Conservation (phyloP, 257 asterid genomes). For the Nicotiana attenuata region DNA sequence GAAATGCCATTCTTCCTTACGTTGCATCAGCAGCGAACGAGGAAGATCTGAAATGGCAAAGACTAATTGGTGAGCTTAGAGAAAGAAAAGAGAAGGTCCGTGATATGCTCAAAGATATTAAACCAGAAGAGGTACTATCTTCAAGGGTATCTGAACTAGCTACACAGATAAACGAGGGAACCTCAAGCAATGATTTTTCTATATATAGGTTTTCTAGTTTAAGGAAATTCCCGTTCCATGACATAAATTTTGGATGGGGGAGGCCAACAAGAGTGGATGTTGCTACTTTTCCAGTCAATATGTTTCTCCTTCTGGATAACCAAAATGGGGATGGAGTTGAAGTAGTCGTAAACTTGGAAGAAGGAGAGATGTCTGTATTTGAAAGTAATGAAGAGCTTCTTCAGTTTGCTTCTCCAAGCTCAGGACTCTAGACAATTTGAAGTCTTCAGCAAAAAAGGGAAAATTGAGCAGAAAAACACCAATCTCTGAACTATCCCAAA, state of each 20-base stretch:
- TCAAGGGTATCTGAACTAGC: neutral
- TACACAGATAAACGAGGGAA: neutral
- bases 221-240: neutral
- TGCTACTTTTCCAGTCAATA: neutral
- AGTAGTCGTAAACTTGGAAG: neutral
- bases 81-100: neutral
- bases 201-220: conserved; percentile 3
- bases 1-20: neutral
- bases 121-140: neutral
- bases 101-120: neutral
- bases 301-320: neutral
- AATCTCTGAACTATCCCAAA: no score
- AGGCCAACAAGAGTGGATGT: neutral
- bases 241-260: conserved; percentile 15
- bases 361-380: neutral
- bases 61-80: neutral
- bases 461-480: no score
- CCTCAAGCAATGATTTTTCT: neutral
- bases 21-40: neutral
- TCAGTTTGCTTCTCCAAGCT: conserved; percentile 1
- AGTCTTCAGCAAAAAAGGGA: neutral
- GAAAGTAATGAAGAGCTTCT: conserved; percentile 6
- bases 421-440: neutral
- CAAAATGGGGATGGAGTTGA: neutral
- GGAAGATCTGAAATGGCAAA: neutral